Conservation (phyloP, 805 yeast genomes). For the Lipomyces yamadae region DNA sequence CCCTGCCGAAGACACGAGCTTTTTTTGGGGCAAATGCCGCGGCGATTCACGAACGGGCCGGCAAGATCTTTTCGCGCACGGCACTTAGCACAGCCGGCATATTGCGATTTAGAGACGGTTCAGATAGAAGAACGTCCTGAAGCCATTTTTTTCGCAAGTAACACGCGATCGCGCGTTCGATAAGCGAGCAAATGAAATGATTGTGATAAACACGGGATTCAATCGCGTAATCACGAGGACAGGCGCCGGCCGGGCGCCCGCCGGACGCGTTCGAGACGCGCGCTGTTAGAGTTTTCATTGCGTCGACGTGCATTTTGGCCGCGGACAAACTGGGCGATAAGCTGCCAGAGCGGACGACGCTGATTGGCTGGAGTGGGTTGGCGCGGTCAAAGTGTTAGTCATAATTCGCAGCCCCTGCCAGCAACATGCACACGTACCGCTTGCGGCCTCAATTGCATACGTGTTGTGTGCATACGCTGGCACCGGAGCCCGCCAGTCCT, state of each 20-base stretch:
- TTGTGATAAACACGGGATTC: background rate
- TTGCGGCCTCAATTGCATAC: background rate
- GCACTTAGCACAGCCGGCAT: too few species aligned
- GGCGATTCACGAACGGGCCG: too few species aligned
- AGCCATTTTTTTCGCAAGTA: too few species aligned
- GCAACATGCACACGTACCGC: background rate
- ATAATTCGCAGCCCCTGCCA: slow-evolving; percentile 5
- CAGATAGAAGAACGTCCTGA: too few species aligned
- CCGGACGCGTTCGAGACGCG: slow-evolving; percentile 6
- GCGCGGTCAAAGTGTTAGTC: slow-evolving; percentile 24
- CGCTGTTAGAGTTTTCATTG: background rate
- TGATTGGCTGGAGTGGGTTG: slow-evolving; percentile 20
- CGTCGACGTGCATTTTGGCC: background rate
- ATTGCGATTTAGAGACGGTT: too few species aligned
- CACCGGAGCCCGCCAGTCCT: background rate
- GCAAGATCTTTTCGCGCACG: too few species aligned
- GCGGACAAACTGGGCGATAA: background rate
- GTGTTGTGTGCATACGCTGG: background rate
- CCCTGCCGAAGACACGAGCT: too few species aligned
- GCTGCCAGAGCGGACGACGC: background rate
- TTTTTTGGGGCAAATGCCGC: too few species aligned
- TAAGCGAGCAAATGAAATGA: too few species aligned
- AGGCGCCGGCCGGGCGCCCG: background rate
- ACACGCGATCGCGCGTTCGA: too few species aligned
- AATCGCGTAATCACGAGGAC: background rate